These are phyloP conservation scores for Candida maesae DNA, from an alignment of 805 yeast species.

Conservation along the genomic window DNA sequence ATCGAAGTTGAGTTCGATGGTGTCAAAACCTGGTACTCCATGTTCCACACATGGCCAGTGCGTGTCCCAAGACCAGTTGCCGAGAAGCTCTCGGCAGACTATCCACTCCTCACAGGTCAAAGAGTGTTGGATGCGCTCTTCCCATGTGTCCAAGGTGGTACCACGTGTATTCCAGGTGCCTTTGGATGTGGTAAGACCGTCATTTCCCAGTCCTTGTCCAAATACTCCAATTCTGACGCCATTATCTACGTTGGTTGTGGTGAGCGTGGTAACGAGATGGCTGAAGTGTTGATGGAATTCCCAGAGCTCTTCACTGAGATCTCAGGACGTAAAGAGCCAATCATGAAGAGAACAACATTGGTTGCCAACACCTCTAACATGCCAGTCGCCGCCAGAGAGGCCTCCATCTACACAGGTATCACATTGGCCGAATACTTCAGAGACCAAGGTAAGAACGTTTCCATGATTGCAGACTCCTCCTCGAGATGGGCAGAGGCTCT, in stretches of 20 bases:
- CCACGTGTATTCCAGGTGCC: slow-evolving; percentile 99
- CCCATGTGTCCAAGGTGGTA: slow-evolving; percentile 99
- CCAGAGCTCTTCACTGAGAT: slow-evolving; percentile 93
- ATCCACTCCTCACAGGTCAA: slow-evolving; percentile 96
- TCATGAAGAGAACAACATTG: slow-evolving; percentile 98
- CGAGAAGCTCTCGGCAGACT: slow-evolving; percentile 87
- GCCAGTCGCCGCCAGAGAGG: slow-evolving; percentile 99
- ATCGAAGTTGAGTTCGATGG: slow-evolving; percentile 96
- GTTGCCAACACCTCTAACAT: slow-evolving; percentile 98
- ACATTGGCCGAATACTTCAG: slow-evolving; percentile 98
- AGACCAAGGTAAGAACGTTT: slow-evolving; percentile 98
- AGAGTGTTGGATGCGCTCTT: slow-evolving; percentile 96
- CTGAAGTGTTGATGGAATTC: slow-evolving; percentile 99
- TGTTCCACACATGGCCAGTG: slow-evolving; percentile 99
- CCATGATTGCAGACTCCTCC: slow-evolving; percentile 99
- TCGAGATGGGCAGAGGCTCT: slow-evolving; percentile 99
- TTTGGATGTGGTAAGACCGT: slow-evolving; percentile 99
- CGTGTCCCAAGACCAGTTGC: slow-evolving; percentile 99
- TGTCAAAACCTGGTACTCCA: slow-evolving; percentile 69
- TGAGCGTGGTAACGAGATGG: slow-evolving; percentile 99
- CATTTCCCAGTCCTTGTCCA: slow-evolving; percentile 94
- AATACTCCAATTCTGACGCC: slow-evolving; percentile 95
- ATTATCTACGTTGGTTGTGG: slow-evolving; percentile 92
- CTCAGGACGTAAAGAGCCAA: slow-evolving; percentile 93
- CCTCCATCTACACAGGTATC: slow-evolving; percentile 98